Conservation (phyloP, 306 rosid genomes). For the Nissolia schottii region DNA sequence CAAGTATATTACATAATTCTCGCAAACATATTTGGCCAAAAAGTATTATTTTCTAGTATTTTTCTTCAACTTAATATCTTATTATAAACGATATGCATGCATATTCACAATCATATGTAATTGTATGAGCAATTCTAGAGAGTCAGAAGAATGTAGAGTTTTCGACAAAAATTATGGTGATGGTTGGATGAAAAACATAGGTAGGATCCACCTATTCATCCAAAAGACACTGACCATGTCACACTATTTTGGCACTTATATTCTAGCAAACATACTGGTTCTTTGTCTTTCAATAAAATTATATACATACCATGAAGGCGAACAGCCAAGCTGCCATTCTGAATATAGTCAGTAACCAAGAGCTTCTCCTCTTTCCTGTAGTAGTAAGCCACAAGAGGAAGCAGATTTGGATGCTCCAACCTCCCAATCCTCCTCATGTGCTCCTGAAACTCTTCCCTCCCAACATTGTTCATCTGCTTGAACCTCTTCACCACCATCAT, state of each 20-base stretch:
- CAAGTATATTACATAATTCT: neutral
- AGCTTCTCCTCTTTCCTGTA: conserved; percentile 84
- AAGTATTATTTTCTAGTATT: too few relatives aligned
- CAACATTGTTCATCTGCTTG: conserved; percentile 84
- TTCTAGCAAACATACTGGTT: too few relatives aligned
- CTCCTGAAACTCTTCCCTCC: conserved; percentile 63
- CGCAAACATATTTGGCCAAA: too few relatives aligned
- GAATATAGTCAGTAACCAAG: conserved; percentile 48
- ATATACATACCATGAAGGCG: conserved; percentile 57
- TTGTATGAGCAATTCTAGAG: too few relatives aligned
- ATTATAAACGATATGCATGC: neutral
- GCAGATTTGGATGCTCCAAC: conserved; percentile 62
- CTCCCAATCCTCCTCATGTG: conserved; percentile 79
- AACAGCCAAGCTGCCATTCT: conserved; percentile 66
- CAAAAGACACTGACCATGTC: too few relatives aligned
- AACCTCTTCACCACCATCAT: conserved; percentile 79
- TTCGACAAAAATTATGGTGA: too few relatives aligned
- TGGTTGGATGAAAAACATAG: too few relatives aligned
- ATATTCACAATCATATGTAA: neutral
- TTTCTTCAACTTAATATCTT: too few relatives aligned
- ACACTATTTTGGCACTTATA: too few relatives aligned
- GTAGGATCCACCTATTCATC: too few relatives aligned
- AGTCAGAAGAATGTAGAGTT: too few relatives aligned
- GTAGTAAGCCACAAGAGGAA: conserved; percentile 82
- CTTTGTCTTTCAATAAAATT: too few relatives aligned